phyloP scores from a whole-genome alignment of 2,329 filamentous ascomycete species.

The Diaporthe citrichinensis region DNA sequence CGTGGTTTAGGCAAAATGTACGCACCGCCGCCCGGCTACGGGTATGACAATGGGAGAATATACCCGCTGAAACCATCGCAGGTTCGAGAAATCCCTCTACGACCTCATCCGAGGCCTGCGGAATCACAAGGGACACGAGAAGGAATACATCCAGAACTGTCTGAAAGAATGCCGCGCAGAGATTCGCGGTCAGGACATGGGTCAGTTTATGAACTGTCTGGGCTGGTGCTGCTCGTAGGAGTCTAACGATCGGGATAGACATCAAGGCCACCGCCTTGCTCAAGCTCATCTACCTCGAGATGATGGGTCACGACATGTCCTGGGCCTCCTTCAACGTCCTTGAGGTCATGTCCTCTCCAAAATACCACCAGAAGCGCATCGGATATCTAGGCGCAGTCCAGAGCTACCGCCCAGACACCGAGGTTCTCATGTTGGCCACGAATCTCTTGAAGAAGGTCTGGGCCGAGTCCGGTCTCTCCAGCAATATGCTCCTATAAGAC shows the following conservation, averaged over 20 bases:
- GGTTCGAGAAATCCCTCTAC: conserved; percentile 99
- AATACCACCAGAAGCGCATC: conserved; percentile 94
- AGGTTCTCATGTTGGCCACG: conserved; percentile 97
- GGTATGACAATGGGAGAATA: neutral
- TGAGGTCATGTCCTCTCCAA: conserved; percentile 97
- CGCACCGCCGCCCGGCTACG: conserved; percentile 7
- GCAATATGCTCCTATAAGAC: conserved; percentile 40
- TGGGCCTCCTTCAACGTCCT: conserved; percentile 99
- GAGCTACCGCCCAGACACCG: conserved; percentile 94
- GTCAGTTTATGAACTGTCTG: conserved; percentile 60
- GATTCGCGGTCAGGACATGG: conserved; percentile 94
- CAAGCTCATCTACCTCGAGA: conserved; percentile 97
- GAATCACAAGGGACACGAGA: conserved; percentile 95
- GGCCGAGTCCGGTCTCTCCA: neutral
- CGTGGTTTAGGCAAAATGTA: conserved; percentile 45
- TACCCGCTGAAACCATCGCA: conserved; percentile 57
- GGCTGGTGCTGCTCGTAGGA: neutral
- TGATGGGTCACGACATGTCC: conserved; percentile 99
- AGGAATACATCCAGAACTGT: conserved; percentile 93
- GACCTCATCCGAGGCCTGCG: conserved; percentile 97
- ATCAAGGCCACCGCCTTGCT: conserved; percentile 95
- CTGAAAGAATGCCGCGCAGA: conserved; percentile 96
- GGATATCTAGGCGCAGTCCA: conserved; percentile 96
- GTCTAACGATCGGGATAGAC: conserved; percentile 64
- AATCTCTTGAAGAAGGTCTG: conserved; percentile 93